Base-by-base conservation (phyloP, 495 filamentous ascomycete species). In the Lophiostoma macrostomum region DNA sequence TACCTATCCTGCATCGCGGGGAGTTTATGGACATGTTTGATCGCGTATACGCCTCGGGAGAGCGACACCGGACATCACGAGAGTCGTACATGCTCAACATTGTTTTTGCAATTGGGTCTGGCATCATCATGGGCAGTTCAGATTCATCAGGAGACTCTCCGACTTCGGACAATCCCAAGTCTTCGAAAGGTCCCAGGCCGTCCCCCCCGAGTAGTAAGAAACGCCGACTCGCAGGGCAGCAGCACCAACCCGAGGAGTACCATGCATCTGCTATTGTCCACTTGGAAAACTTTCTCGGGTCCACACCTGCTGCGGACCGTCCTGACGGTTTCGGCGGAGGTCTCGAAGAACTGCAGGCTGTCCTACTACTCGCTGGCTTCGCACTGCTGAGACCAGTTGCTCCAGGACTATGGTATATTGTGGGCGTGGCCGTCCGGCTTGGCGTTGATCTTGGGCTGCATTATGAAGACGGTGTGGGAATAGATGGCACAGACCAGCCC, bases 401-500 rank as follows among this genome's bases (percentile, higher is more conserved):
- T 3, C 91, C 91, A 0, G 91, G 91, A 36, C 71, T 97, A 23
- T 97, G 91, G 91, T 97, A 97, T 67, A 97, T 97, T 44, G 85
- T 94, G 41, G 91, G 91, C 11, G 90, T 96, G 25, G 91, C 91
- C 2, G 85, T 91, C 56, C 84, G 91, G 53, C 65, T 96, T 28
- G 91, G 87, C 10, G 88, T 96, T 35, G 91, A 97, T 66, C 76
- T 96, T 16, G 93, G 91, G 27, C 74, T 97, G 34, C 90, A 97
- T 68, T 91, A 90, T 60, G 91, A 97, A 65, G 91, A 96, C 60
- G 86, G 87, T 10, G 81, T 85, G 24, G 84, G 84, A 42, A 71
- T 90, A 50, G 79, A 84, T 59, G 66, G 59, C 5, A 55, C 67
- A 43, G 57, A 61, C 24, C 50, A 58, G 16, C 27, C n/a, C 14